Percentiles rank a stretch among this genome's conserved stretches.
Conservation (phyloP, 345 rosid species). For the Eutrema japonicum region DNA sequence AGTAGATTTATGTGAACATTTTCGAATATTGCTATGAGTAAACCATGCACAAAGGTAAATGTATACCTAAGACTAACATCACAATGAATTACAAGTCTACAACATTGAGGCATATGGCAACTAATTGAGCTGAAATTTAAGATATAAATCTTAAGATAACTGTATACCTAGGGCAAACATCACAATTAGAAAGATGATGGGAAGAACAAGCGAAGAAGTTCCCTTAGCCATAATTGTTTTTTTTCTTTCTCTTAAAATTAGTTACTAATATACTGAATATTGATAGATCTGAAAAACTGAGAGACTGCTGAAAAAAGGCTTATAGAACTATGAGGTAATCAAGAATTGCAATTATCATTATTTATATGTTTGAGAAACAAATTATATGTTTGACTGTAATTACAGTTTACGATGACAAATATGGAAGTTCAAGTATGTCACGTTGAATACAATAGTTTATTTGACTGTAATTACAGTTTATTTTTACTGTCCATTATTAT, state of each 20-base stretch:
- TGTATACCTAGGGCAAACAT: slow-evolving; percentile 12
- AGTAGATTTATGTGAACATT: neutral
- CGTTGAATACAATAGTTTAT: too few relatives aligned
- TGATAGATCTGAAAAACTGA: neutral
- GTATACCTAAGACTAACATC: neutral
- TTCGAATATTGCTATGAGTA: neutral
- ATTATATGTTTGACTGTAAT: too few relatives aligned
- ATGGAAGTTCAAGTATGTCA: too few relatives aligned
- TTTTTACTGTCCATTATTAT: too few relatives aligned
- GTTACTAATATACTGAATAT: neutral
- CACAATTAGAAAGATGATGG: slow-evolving; percentile 17
- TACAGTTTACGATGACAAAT: too few relatives aligned
- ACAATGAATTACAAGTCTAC: neutral
- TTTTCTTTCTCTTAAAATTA: neutral
- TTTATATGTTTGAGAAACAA: too few relatives aligned
- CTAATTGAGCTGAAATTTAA: neutral
- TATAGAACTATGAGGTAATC: neutral
- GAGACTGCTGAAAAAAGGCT: neutral
- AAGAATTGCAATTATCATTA: neutral
- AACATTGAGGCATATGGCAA: neutral
- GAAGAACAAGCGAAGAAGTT: neutral
- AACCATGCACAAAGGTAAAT: neutral
- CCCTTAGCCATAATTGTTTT: neutral
- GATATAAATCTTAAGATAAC: too few relatives aligned
- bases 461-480: too few relatives aligned